Percentiles rank a stretch among this genome's conserved stretches.
phyloP scores from a whole-genome alignment of 345 rosid species.

The Trapa incisa region DNA sequence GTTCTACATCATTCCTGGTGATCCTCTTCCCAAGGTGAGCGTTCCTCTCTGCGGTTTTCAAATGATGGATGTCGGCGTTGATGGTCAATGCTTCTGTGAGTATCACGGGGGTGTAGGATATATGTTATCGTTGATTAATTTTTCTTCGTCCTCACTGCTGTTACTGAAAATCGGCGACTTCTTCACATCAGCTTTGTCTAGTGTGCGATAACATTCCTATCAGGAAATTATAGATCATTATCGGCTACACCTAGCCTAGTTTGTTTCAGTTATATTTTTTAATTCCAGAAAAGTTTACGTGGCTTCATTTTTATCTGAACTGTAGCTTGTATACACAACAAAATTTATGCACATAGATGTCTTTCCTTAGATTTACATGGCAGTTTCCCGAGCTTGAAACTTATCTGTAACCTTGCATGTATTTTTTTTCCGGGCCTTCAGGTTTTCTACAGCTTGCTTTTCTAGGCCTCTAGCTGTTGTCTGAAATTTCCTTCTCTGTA shows the following conservation, averaged over 20 bases:
- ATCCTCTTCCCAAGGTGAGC: slow-evolving; percentile 11
- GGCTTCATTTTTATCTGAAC: not conserved
- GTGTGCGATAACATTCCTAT: not conserved
- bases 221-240: too few species aligned
- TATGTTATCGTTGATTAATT: not conserved
- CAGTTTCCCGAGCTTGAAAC: too few species aligned
- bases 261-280: not conserved
- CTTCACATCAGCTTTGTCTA: not conserved
- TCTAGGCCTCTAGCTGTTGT: not conserved
- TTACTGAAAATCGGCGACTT: not conserved
- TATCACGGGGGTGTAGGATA: too few species aligned
- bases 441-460: not conserved
- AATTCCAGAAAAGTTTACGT: not conserved
- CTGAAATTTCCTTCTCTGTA: not conserved
- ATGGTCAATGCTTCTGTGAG: not conserved
- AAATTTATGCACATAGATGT: too few species aligned
- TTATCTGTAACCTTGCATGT: not conserved
- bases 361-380: not conserved
- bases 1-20: slow-evolving; percentile 24
- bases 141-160: not conserved
- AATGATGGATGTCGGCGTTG: not conserved
- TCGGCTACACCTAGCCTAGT: not conserved
- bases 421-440: too few species aligned
- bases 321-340: not conserved
- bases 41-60: not conserved